Evolutionary conservation across 306 rosid genomes (phyloP).

Genomic region (Pachyrhizus erosus): DNA sequence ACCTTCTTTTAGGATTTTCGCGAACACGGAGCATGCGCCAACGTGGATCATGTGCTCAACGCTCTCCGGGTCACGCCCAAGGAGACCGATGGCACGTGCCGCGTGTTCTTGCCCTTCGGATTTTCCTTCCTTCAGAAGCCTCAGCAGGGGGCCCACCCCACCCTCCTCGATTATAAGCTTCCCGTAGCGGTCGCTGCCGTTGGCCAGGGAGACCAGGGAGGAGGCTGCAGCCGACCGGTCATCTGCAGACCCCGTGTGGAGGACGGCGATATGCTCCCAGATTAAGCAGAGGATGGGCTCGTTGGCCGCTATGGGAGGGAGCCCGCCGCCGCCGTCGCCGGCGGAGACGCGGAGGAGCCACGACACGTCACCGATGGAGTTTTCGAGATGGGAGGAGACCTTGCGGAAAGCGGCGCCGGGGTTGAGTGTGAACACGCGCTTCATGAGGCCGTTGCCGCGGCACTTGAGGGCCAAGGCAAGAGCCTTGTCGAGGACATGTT

Average conservation of each 20-base stretch:
- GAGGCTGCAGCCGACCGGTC: slow-evolving; percentile 87
- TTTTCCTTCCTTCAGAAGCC: slow-evolving; percentile 75
- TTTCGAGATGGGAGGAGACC: slow-evolving; percentile 68
- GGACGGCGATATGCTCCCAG: slow-evolving; percentile 90
- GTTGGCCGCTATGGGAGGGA: slow-evolving; percentile 88
- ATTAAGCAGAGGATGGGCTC: slow-evolving; percentile 81
- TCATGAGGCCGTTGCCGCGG: slow-evolving; percentile 72
- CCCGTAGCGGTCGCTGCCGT: slow-evolving; percentile 73
- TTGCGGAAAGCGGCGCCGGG: slow-evolving; percentile 82
- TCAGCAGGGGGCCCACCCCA: slow-evolving; percentile 74
- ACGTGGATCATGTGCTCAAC: slow-evolving; percentile 72
- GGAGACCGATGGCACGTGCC: slow-evolving; percentile 69
- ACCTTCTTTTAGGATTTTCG: slow-evolving; percentile 80
- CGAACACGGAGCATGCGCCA: slow-evolving; percentile 74
- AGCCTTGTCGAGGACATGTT: slow-evolving; percentile 76
- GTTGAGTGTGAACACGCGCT: slow-evolving; percentile 78
- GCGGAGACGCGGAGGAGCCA: slow-evolving; percentile 92
- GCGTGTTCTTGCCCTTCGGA: slow-evolving; percentile 81
- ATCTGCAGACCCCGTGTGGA: slow-evolving; percentile 62
- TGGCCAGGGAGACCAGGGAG: slow-evolving; percentile 70
- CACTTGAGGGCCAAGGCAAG: slow-evolving; percentile 66
- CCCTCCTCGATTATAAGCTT: slow-evolving; percentile 84
- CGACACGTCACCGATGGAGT: slow-evolving; percentile 82
- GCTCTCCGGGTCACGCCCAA: slow-evolving; percentile 78
- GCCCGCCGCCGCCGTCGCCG: slow-evolving; percentile 66